Percentiles rank a stretch among this genome's conserved stretches.
These are phyloP conservation scores for Aspergillus steynii DNA, from an alignment of 495 filamentous ascomycete species.

Conservation along the genomic window DNA sequence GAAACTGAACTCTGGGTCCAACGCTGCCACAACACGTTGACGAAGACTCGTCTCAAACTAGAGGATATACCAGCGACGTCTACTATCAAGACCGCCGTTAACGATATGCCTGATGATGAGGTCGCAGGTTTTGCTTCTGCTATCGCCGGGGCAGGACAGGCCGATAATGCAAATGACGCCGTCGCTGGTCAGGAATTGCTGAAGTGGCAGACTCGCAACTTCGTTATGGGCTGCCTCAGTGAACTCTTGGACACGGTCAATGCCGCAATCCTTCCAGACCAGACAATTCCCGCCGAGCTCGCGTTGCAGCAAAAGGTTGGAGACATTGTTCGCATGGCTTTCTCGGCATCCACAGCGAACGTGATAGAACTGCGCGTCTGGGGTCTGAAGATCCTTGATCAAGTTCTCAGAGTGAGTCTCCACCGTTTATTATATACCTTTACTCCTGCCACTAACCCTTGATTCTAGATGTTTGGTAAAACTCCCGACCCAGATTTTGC, in stretches of 20 bases:
- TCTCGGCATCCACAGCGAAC: conserved; percentile 92
- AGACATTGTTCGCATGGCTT: conserved; percentile 95
- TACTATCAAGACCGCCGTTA: conserved; percentile 50
- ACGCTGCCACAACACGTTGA: conserved; percentile 83
- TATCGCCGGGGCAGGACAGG: conserved; percentile 59
- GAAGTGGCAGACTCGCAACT: conserved; percentile 94
- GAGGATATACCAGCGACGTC: conserved; percentile 49
- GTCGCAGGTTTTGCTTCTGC: conserved; percentile 89
- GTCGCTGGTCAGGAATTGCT: conserved; percentile 79
- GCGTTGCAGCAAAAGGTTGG: conserved; percentile 82
- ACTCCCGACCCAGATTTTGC: conserved; percentile 94
- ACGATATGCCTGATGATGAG: conserved; percentile 92
- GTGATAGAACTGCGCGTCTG: conserved; percentile 86
- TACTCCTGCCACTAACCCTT: conserved; percentile 19
- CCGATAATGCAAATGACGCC: conserved; percentile 59
- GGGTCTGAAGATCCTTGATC: conserved; percentile 90
- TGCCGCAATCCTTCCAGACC: conserved; percentile 69
- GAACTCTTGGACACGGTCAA: conserved; percentile 75
- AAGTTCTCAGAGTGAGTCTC: conserved; percentile 66
- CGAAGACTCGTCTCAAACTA: conserved; percentile 71
- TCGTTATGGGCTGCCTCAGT: conserved; percentile 88
- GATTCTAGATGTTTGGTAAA: conserved; percentile 81
- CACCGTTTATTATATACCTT: conserved; percentile 1
- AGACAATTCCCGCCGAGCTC: conserved; percentile 67
- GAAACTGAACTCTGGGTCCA: conserved; percentile 83